Base-by-base conservation (phyloP, 2,329 filamentous ascomycete species). In the Trichoderma citrinoviride region DNA sequence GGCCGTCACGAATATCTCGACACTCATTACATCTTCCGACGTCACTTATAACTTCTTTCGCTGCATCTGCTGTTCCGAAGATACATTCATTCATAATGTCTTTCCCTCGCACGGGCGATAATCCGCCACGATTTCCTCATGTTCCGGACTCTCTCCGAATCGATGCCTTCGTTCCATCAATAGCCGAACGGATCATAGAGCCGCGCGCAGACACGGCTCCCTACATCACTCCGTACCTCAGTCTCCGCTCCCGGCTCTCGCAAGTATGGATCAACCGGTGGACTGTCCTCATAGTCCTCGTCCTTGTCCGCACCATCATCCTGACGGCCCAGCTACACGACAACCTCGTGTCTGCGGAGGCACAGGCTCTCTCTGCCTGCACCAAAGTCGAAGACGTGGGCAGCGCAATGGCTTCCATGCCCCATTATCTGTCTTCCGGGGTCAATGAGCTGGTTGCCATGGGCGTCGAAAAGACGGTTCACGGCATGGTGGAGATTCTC, bases 231-330 rank as follows among this genome's bases (percentile, higher is more conserved):
- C 94, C 95, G 67, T 98, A 98, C 77, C 90, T 99, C 68, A 93
- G 93, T 72, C 87, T 97, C 74, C 87, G 88, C 73, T 89, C 94
- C 72, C 89, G 93, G 73, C 85, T 98, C 72, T 98, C 95, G 60
- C 95, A 99, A 82, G 85, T 96, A 77, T 97, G 94, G 93, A 88
- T 99, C 80, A 98, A 99, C 82, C 87, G 91, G 77, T 99, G 95
- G 95, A 98, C 95, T 44, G 83, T 98, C 66, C 84, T 99, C 54
- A 83, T 98, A 54, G 77, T 97, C 66, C 87, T 99, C 61, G 89
- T 98, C 64, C 87, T 99, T 60, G 86, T 90, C 68, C 87, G 93
- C 65, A 85, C 94, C 66, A 80, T 99, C 60, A 82, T 98, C 66
- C 87, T 93, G 43, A 85, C 94, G 63, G 83, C 84, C 63, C 85